These are phyloP conservation scores for Xylaria curta DNA, from an alignment of 495 filamentous ascomycete species.

Conservation along the genomic window DNA sequence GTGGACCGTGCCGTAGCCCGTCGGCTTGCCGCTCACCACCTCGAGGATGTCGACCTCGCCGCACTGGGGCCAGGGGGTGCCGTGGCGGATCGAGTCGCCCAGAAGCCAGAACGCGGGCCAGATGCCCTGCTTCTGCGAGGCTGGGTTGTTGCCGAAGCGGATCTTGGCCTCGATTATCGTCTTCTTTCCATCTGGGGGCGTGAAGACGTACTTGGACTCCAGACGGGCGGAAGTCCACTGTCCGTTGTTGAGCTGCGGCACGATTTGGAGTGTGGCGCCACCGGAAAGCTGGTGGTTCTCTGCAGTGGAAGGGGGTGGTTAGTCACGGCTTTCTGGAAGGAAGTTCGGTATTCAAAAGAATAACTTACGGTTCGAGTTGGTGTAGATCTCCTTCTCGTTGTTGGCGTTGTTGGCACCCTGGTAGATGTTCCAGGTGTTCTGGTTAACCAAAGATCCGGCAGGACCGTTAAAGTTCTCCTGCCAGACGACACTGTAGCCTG, in stretches of 20 bases:
- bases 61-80: conserved; percentile 52
- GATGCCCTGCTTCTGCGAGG: conserved; percentile 52
- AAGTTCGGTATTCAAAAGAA: not conserved
- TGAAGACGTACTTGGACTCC: conserved; percentile 54
- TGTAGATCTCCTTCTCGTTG: conserved; percentile 54
- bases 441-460: conserved; percentile 38
- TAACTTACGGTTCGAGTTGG: conserved; percentile 31
- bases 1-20: conserved; percentile 55
- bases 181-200: conserved; percentile 43
- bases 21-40: conserved; percentile 52
- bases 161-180: conserved; percentile 52
- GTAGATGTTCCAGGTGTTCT: conserved; percentile 52
- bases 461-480: conserved; percentile 48
- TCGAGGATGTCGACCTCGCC: conserved; percentile 61
- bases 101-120: conserved; percentile 64
- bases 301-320: not conserved
- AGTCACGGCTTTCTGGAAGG: not conserved
- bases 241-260: conserved; percentile 48
- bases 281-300: conserved; percentile 52
- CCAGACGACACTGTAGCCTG: conserved; percentile 45
- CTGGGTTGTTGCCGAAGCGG: conserved; percentile 48
- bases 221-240: conserved; percentile 58
- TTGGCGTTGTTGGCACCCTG: conserved; percentile 44
- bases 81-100: conserved; percentile 49
- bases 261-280: conserved; percentile 51